Conservation (phyloP, 2,329 filamentous ascomycete genomes). For the Trichothecium sympodiale region DNA sequence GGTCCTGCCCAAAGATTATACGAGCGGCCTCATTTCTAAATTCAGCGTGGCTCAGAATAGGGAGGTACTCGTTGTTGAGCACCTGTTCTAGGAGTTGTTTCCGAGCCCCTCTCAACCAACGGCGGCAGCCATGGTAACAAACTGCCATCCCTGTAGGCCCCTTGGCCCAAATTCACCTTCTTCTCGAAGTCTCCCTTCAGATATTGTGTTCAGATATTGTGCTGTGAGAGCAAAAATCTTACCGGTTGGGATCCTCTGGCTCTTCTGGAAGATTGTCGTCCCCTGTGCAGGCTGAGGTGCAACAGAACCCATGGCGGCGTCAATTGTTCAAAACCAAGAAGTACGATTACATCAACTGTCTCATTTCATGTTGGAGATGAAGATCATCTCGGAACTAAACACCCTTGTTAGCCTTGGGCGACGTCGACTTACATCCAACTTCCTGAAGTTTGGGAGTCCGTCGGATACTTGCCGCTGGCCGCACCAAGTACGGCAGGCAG, state of each 20-base stretch:
- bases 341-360: too few species aligned
- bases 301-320: too few species aligned
- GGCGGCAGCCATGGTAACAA: slow-evolving; percentile 27
- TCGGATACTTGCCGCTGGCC: too few species aligned
- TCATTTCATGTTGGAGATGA: too few species aligned
- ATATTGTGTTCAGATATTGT: slow-evolving; percentile 15
- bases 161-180: slow-evolving; percentile 27
- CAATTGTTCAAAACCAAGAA: too few species aligned
- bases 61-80: slow-evolving; percentile 22
- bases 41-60: slow-evolving; percentile 20
- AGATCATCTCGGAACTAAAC: too few species aligned
- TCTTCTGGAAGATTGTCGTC: slow-evolving; percentile 9
- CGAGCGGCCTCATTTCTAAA: slow-evolving; percentile 20
- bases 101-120: slow-evolving; percentile 16
- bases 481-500: too few species aligned
- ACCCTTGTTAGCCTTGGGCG: too few species aligned
- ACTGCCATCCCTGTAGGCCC: slow-evolving; percentile 26
- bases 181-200: too few species aligned
- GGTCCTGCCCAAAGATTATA: slow-evolving; percentile 17
- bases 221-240: slow-evolving; percentile 21
- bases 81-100: slow-evolving; percentile 10
- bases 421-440: too few species aligned
- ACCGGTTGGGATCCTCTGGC: slow-evolving; percentile 17
- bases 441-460: too few species aligned
- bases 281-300: too few species aligned